Conservation (phyloP, 2,329 filamentous ascomycete species). For the Claviceps monticola region DNA sequence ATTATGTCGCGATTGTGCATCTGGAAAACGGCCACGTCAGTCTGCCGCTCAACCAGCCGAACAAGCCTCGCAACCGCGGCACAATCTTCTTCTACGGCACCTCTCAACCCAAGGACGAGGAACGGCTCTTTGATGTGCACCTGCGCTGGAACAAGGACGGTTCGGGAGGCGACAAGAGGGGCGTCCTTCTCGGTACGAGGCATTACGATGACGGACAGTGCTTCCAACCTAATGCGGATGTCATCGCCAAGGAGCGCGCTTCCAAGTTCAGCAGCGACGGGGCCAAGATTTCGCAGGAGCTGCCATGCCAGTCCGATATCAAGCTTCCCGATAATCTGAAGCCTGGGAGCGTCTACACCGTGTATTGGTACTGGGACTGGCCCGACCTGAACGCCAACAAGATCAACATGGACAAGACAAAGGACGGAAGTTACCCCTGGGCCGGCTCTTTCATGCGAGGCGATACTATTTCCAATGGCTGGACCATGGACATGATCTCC, state of each 20-base stretch:
- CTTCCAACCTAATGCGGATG: constrained; percentile 57
- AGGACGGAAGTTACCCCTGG: constrained; percentile 28
- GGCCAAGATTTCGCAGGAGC: constrained; percentile 39
- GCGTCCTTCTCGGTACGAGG: constrained; percentile 60
- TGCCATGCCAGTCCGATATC: constrained; percentile 73
- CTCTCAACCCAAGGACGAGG: constrained; percentile 35
- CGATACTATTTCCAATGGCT: constrained; percentile 22
- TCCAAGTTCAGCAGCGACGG: constrained; percentile 38
- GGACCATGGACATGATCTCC: constrained; percentile 19
- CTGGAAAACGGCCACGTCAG: constrained; percentile 68
- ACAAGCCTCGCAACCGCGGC: constrained; percentile 52
- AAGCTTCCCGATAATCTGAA: constrained; percentile 53
- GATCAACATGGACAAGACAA: constrained; percentile 25
- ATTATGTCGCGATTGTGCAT: constrained; percentile 52
- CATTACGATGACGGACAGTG: constrained; percentile 87
- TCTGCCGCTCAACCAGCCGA: constrained; percentile 36
- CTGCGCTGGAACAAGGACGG: constrained; percentile 67
- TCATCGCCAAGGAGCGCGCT: constrained; percentile 46
- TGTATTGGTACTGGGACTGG: constrained; percentile 99
- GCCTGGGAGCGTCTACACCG: constrained; percentile 54
- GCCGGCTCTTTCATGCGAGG: constrained; percentile 27
- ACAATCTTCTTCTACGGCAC: constrained; percentile 68
- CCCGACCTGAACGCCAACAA: constrained; percentile 39
- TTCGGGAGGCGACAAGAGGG: constrained; percentile 65
- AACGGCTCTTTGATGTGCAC: constrained; percentile 50